Conservation (phyloP, 345 rosid species). For the Eucalyptus caleyi region DNA sequence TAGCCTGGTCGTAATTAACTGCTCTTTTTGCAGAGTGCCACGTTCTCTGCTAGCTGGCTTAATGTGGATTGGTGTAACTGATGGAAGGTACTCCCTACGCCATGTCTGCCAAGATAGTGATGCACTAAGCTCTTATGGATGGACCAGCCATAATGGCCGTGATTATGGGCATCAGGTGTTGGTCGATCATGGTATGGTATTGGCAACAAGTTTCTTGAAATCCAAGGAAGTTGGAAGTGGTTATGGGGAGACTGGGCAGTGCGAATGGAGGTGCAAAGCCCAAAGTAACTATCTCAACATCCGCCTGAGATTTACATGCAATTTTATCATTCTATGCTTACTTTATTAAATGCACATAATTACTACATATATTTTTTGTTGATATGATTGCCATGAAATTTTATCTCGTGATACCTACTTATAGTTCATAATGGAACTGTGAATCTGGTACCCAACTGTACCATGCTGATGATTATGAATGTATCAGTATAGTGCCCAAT, state of each 20-base stretch:
- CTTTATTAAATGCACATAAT: background rate
- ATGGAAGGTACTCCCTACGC: conserved; percentile 50
- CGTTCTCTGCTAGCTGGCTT: conserved; percentile 71
- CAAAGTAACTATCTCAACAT: conserved; percentile 21
- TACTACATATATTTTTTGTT: background rate
- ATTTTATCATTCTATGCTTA: background rate
- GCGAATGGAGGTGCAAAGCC: conserved; percentile 34
- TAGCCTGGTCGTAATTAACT: background rate
- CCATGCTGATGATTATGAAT: background rate
- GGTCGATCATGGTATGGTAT: conserved; percentile 50
- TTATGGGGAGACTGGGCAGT: conserved; percentile 98
- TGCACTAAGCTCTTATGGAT: conserved; percentile 61
- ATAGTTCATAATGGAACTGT: background rate
- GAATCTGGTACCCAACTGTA: background rate
- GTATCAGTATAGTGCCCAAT: background rate
- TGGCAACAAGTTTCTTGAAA: conserved; percentile 77
- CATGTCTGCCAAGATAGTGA: conserved; percentile 79
- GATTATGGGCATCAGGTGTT: conserved; percentile 77
- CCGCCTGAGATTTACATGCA: background rate
- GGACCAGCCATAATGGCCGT: conserved; percentile 81
- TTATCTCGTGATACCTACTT: background rate
- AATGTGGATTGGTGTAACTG: conserved; percentile 85
- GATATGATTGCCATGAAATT: background rate
- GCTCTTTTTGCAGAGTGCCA: conserved; percentile 49
- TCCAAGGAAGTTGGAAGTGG: conserved; percentile 55